These are phyloP conservation scores for Hypoxylon sp. DNA, from an alignment of 2,329 filamentous ascomycete genomes.

Conservation along the genomic window DNA sequence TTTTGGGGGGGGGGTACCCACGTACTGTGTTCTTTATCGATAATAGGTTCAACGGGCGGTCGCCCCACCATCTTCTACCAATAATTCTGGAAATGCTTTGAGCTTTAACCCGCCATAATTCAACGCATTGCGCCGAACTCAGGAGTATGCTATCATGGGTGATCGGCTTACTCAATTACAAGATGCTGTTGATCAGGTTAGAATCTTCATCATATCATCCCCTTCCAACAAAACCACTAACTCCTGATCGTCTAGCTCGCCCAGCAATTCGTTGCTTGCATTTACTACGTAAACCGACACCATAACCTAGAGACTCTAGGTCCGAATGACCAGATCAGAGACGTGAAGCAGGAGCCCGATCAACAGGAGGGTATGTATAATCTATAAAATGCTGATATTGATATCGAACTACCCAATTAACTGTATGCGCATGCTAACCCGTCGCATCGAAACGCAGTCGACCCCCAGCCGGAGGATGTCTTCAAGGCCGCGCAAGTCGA, in stretches of 20 bases:
- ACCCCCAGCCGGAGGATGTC: conserved; percentile 73
- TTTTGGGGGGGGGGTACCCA: background rate
- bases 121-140: conserved; percentile 12
- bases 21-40: background rate
- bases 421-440: conserved; percentile 27
- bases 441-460: conserved; percentile 61
- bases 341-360: conserved; percentile 68
- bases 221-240: conserved; percentile 15
- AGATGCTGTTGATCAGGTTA: conserved; percentile 85
- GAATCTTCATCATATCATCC: conserved; percentile 16
- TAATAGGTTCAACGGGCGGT: too few species aligned
- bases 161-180: conserved; percentile 88
- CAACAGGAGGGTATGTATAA: conserved; percentile 65
- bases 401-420: background rate
- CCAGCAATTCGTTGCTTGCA: conserved; percentile 76
- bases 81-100: conserved; percentile 1
- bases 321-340: conserved; percentile 71
- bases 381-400: background rate
- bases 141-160: conserved; percentile 65
- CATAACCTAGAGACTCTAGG: conserved; percentile 76
- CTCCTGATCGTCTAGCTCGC: conserved; percentile 66
- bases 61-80: conserved; percentile 4
- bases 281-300: conserved; percentile 77
- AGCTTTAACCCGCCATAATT: conserved; percentile 8
- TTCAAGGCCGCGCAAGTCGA: conserved; percentile 79